Evolutionary conservation across 345 rosid species (phyloP).

Genomic region (Corymbia maculata): DNA sequence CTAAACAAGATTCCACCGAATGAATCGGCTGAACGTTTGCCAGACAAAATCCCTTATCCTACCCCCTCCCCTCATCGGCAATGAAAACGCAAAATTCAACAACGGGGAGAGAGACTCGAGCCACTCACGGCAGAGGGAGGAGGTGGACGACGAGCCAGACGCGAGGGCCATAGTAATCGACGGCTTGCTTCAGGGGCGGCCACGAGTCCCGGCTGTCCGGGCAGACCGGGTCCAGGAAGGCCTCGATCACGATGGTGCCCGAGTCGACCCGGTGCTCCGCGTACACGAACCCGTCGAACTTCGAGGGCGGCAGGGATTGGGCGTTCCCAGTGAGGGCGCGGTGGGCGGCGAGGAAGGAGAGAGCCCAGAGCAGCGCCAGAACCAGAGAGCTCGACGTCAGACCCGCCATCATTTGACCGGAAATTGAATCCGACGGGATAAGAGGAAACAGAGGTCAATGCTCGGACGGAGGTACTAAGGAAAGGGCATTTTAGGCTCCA

Average conservation of each 20-base stretch:
- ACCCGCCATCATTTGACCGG: not conserved
- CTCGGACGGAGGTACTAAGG: not conserved
- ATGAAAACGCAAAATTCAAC: not conserved
- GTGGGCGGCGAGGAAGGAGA: not conserved
- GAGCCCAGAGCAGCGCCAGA: not conserved
- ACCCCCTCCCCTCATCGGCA: not conserved
- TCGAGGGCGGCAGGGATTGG: conserved; percentile 58
- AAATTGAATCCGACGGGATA: not conserved
- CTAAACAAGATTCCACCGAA: no score
- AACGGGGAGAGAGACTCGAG: not conserved
- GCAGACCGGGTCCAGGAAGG: conserved; percentile 81
- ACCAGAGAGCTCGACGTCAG: not conserved
- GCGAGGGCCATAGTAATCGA: conserved; percentile 46
- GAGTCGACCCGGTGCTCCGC: conserved; percentile 5
- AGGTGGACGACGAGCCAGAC: conserved; percentile 56
- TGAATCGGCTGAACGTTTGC: not conserved
- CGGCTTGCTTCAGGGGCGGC: conserved; percentile 62
- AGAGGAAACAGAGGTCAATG: not conserved
- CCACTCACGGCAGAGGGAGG: conserved; percentile 80
- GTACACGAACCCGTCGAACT: conserved; percentile 66
- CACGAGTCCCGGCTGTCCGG: conserved; percentile 81
- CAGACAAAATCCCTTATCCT: not conserved
- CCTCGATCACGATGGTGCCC: conserved; percentile 51
- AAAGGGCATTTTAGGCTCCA: not conserved
- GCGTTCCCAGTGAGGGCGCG: not conserved